Percentiles rank a stretch among this genome's conserved stretches.
phyloP scores from a whole-genome alignment of 2,329 filamentous ascomycete species.

The Claviceps sp. region DNA sequence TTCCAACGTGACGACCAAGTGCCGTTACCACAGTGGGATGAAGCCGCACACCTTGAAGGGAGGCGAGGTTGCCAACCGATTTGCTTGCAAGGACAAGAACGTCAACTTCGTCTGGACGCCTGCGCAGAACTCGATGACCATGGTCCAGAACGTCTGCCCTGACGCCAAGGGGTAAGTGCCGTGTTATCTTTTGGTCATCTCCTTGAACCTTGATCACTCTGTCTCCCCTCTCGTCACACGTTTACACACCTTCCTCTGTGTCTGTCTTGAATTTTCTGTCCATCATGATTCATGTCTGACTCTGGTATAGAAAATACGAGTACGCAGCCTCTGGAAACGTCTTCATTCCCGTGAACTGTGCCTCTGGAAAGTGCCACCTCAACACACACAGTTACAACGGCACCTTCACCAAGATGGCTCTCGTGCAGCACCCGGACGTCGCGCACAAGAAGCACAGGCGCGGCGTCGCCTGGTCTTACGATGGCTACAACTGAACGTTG shows the following conservation, averaged over 20 bases:
- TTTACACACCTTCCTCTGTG: neutral
- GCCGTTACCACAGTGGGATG: constrained; percentile 30
- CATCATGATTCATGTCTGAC: neutral
- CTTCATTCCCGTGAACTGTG: constrained; percentile 8
- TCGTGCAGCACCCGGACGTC: neutral
- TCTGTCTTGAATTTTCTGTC: neutral
- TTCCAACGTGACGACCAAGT: constrained; percentile 27
- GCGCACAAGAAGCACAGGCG: neutral
- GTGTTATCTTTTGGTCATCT: neutral
- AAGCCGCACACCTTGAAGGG: constrained; percentile 17
- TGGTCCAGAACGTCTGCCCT: constrained; percentile 32
- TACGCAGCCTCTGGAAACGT: constrained; percentile 20
- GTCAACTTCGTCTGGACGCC: constrained; percentile 30
- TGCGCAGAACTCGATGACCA: constrained; percentile 18
- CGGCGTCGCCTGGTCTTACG: constrained; percentile 4
- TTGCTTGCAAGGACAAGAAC: constrained; percentile 26
- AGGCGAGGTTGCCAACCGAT: constrained; percentile 20
- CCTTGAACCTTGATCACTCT: neutral
- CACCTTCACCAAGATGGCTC: constrained; percentile 3
- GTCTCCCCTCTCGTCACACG: neutral
- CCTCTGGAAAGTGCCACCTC: neutral
- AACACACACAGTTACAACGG: neutral
- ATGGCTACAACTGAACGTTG: neutral
- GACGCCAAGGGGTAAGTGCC: constrained; percentile 20
- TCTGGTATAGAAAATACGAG: neutral